These are phyloP conservation scores for Quercus tomentella DNA, from an alignment of 331 rosid genomes.

Conservation along the genomic window DNA sequence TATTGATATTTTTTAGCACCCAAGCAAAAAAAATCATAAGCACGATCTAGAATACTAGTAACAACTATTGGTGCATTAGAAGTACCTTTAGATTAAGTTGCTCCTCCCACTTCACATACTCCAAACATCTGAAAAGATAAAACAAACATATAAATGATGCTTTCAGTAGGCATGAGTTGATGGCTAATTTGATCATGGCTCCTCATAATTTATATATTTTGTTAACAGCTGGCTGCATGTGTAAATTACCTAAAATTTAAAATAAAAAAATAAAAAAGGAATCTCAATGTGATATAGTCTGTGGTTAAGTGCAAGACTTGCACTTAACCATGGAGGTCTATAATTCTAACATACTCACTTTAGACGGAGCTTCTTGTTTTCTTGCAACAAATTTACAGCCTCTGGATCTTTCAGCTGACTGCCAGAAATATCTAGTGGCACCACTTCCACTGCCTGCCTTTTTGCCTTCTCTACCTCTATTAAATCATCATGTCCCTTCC, in stretches of 20 bases:
- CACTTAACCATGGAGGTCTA: neutral
- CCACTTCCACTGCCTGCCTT: constrained; percentile 23
- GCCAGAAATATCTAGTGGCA: constrained; percentile 4
- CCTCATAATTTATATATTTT: neutral
- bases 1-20: neutral
- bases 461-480: constrained; percentile 24
- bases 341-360: constrained; percentile 38
- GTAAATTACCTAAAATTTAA: too few relatives aligned
- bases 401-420: constrained; percentile 37
- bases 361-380: constrained; percentile 42
- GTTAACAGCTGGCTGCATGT: too few relatives aligned
- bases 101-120: constrained; percentile 46
- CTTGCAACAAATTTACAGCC: constrained; percentile 30
- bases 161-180: neutral
- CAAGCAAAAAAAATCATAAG: neutral
- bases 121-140: constrained; percentile 51
- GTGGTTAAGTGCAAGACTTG: neutral
- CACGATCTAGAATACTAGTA: neutral
- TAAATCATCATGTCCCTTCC: constrained; percentile 38
- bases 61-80: constrained; percentile 5
- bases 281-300: neutral
- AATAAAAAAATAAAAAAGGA: too few relatives aligned
- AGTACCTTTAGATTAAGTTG: constrained; percentile 61
- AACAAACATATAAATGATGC: constrained; percentile 1
- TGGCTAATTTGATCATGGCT: neutral